Evolutionary conservation across 495 filamentous ascomycete genomes (phyloP).

Genomic region (Xanthoparmelia taractica): DNA sequence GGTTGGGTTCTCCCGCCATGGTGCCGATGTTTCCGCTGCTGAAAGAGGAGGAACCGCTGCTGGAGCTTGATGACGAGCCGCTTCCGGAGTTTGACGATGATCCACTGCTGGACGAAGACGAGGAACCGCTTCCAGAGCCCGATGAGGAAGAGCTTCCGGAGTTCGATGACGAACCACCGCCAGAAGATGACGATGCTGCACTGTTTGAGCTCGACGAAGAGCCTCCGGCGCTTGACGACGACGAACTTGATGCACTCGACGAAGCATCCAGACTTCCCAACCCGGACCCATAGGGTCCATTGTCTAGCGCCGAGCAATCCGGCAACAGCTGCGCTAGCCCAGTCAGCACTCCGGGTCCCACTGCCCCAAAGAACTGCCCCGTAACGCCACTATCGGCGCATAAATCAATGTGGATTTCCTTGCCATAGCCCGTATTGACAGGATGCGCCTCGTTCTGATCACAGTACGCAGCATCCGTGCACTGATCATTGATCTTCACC

Average conservation of each 20-base stretch:
- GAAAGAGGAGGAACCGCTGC: not conserved
- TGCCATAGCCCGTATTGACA: constrained; percentile 17
- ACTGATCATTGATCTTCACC: constrained; percentile 19
- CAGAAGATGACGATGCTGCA: not conserved
- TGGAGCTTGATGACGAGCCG: not conserved
- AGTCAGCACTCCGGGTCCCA: constrained; percentile 17
- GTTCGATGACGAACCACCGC: not conserved
- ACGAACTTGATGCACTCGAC: constrained; percentile 1
- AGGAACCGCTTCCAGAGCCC: not conserved
- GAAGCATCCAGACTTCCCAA: constrained; percentile 9
- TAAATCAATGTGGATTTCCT: constrained; percentile 20
- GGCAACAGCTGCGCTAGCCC: constrained; percentile 14
- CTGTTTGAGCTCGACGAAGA: not conserved
- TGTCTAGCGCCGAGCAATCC: constrained; percentile 12
- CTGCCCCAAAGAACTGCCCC: constrained; percentile 20
- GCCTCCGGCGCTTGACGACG: not conserved
- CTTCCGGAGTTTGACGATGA: not conserved
- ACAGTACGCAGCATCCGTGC: constrained; percentile 18
- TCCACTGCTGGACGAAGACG: no score
- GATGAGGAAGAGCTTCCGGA: not conserved
- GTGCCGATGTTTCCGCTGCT: not conserved
- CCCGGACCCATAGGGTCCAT: constrained; percentile 11
- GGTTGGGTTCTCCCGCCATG: not conserved
- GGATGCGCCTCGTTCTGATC: constrained; percentile 4
- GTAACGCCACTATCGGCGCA: constrained; percentile 14